Base-by-base conservation (phyloP, 495 filamentous ascomycete species). In the Rhizodiscina lignyota region DNA sequence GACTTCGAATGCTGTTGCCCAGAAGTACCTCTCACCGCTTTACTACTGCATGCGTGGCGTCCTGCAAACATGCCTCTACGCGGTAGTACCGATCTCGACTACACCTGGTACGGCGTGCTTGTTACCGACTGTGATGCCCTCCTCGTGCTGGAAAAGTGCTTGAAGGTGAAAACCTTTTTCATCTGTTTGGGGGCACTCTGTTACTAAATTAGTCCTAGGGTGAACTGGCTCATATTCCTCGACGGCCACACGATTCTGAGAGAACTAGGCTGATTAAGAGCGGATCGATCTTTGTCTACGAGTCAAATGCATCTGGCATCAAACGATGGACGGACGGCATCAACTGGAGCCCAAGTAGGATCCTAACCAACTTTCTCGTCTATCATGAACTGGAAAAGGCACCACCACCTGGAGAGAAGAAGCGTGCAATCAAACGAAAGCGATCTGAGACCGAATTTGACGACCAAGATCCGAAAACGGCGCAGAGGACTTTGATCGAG, bases 311-410 rank as follows among this genome's bases (percentile, higher is more conserved):
- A 1, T 87, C 84, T 1, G 81, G 80, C 2, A 91, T 94, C 55
- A 91, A 87, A 58, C 68, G 86, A 27, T 94, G 86, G 86, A 94
- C 86, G 0, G 86, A 94, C 51, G 83, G 84, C 2, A 67, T 81
- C 10, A 72, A 72, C 13, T 94, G 86, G 86, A 87, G 80, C 47
- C 84, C 86, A 0, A 91, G 84, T 52, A 75, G 86, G 12, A 86
- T 93, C 22, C 58, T 89, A 30, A 78, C 75, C 29, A 92, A 93
- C 46, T 91, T 84, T 46, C 68, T 94, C 21, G 68, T 94, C 41
- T 94, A 94, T 51, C 77, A 86, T 16, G 82, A 94, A 48, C 62
- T 91, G 22, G 72, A 83, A 36, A 75, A 78, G 38, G 74, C 77
- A 0, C 85, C 87, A 44, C 74, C 79, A 2, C 80, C 83, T 0